Base-by-base conservation (phyloP, 2,329 filamentous ascomycete genomes). In the Pseudohalonectria lignicola region DNA sequence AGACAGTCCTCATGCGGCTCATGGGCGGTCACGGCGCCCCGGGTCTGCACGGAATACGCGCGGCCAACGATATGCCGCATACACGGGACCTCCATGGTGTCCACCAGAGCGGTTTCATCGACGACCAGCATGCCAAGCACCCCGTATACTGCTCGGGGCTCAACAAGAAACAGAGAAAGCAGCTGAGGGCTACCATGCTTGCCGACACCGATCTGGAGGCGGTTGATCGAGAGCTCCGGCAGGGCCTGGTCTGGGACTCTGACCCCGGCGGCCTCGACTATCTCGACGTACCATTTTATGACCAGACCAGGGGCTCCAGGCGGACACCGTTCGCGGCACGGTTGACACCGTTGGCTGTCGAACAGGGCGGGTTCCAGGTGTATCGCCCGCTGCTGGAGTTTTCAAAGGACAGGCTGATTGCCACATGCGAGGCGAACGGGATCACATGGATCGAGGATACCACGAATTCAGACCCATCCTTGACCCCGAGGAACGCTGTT, bases 1-100 rank as follows among this genome's bases (percentile, higher is more conserved):
- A 98, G 61, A 95, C 88, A 0, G 69, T 93, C 4, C 60, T 96
- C 35, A 83, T 87, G 78, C 74, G 92, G 31, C 58, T 96, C 41
- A 59, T 80, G 8, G 65, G 67, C 3, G 78, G 80, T 0, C 82
- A 86, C 49, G 63, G 72, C 3, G 73, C 74, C n/a, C 63, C 71
- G n/a, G 87, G 85, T 0, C 63, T 94, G 21, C 64, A 69, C 13
- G 86, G 83, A 4, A 92, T 94, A 49, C 69, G 67, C 9, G 49
- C 64, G 3, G 64, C 72, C 15, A 67, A 72, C 20, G 72, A 74
- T 32, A 86, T 95, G n/a, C 90, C 90, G 1, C 87, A 94, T 55
- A 94, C 85, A 49, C 69, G 80, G 49, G 82, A 82, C 21, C 55
- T 93, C 2, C 75, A 86, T 51, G 79, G 82, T 1, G 73, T 83